phyloP scores from a whole-genome alignment of 2,329 filamentous ascomycete species.

The Diaporthe destruens region DNA sequence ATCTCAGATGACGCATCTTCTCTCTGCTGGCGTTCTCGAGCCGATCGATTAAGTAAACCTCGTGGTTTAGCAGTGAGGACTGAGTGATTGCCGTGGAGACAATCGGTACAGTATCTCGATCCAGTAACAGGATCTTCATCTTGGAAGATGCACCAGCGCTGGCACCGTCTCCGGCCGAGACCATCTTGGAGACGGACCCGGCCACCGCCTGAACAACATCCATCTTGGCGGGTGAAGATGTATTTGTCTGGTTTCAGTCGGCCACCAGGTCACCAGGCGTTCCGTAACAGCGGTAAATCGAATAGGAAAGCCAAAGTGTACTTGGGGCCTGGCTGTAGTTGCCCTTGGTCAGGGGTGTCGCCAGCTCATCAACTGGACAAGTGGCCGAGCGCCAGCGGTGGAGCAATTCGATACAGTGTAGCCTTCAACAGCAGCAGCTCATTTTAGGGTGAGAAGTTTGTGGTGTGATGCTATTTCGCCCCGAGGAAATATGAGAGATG shows the following conservation, averaged over 20 bases:
- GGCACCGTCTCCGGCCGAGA: slow-evolving; percentile 82
- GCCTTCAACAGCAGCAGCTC: not conserved
- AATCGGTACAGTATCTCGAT: slow-evolving; percentile 93
- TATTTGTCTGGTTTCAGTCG: not conserved
- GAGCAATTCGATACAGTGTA: not conserved
- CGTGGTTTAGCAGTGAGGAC: slow-evolving; percentile 92
- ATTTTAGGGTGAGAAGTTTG: not conserved
- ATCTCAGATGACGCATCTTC: slow-evolving; percentile 97
- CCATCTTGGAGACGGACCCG: slow-evolving; percentile 96
- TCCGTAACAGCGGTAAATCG: not conserved
- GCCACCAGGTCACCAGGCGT: not conserved
- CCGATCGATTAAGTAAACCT: slow-evolving; percentile 97
- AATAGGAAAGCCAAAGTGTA: not conserved
- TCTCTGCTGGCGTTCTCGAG: slow-evolving; percentile 90
- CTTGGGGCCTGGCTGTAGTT: not conserved
- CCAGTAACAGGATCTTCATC: slow-evolving; percentile 97
- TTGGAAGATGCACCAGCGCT: slow-evolving; percentile 79
- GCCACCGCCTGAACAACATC: slow-evolving; percentile 93
- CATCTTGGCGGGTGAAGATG: slow-evolving; percentile 69
- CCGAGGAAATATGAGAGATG: not conserved
- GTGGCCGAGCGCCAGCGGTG: slow-evolving; percentile 18
- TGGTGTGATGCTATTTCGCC: not conserved
- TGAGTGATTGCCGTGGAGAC: slow-evolving; percentile 96
- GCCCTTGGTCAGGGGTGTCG: slow-evolving; percentile 20
- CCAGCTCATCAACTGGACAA: slow-evolving; percentile 31